Evolutionary conservation across 108 stramenopile genomes (phyloP), one percentile per base, ranked within the genome.

Genomic region (Cylindrotheca fusiformis): DNA sequence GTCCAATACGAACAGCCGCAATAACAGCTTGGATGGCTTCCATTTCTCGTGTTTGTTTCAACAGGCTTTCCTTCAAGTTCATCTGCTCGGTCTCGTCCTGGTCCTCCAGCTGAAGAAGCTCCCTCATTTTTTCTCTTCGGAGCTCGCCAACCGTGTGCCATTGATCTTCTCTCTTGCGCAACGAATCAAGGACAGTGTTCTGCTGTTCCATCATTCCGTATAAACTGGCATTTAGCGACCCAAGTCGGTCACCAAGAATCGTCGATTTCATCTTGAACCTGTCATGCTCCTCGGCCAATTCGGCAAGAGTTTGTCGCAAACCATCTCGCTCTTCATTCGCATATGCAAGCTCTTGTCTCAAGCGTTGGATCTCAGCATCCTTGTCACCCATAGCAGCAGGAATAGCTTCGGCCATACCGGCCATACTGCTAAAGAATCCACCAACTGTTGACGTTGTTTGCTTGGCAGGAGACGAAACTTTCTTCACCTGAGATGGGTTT

Each of bases 161-260:
- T 29, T 60, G 51, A 19, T 76, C 60, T 60, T 78, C 69, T 26
- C 76, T 49, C 18, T 47, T 25, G 48, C 60, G 68, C 63, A 75
- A 63, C 22, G 66, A 64, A 19, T 57, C 50, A n/a, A 71, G 18
- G 19, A 81, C 54, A 25, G 45, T 36, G 1, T 71, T 58, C 53
- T 82, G 81, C 29, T 78, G 69, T 19, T 78, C 70, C 74, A 82
- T 77, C 73, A 82, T 74, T 6, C 58, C 33, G 23, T 72, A 59
- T 1, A 82, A 68, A 53, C 68, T 71, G 4, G 67, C 72, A 47
- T 73, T 60, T 52, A 82, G 55, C 18, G 72, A 74, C 18, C 67
- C 73, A 33, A 82, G 57, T 23, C 81, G 76, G 52, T 69, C 80
- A 52, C 58, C 71, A 65, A 81, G 30, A 26, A 58, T 68, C 5